Conservation (phyloP, 2,329 filamentous ascomycete genomes). For the Fusarium foetens region DNA sequence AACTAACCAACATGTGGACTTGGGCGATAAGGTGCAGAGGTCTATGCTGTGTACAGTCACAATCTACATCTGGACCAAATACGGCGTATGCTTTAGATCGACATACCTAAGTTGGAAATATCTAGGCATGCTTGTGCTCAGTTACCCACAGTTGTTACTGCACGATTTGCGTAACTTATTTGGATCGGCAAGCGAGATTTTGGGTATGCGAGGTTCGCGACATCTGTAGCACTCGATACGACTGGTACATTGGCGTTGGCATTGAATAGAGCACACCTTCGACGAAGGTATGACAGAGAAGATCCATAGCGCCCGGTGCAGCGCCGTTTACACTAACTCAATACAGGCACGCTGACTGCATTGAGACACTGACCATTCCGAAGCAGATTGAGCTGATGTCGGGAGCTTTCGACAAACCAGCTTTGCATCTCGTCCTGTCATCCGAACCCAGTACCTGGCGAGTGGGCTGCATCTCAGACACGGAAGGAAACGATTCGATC, state of each 20-base stretch:
- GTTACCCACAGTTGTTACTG: background rate
- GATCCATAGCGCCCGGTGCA: background rate
- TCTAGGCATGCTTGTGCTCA: background rate
- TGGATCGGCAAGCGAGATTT: slow-evolving; percentile 31
- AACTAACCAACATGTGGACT: background rate
- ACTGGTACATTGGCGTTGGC: slow-evolving; percentile 5
- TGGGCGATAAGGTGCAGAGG: background rate
- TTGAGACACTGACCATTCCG: background rate
- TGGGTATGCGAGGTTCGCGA: slow-evolving; percentile 10
- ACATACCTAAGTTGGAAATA: background rate
- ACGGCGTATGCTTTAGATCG: background rate
- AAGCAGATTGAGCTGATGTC: background rate
- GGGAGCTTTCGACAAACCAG: background rate
- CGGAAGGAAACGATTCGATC: slow-evolving; percentile 17
- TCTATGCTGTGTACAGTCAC: background rate
- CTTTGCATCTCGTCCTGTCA: background rate
- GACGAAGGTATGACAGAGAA: background rate
- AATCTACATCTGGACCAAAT: background rate
- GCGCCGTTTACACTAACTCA: background rate
- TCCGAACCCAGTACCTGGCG: slow-evolving; percentile 6
- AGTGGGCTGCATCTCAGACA: slow-evolving; percentile 20
- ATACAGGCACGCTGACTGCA: background rate
- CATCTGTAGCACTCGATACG: background rate
- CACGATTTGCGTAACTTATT: slow-evolving; percentile 9
- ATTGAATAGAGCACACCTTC: background rate